Base-by-base conservation (phyloP, 192 early-diverging fungal genomes). In the Radiomyces spectabilis region DNA sequence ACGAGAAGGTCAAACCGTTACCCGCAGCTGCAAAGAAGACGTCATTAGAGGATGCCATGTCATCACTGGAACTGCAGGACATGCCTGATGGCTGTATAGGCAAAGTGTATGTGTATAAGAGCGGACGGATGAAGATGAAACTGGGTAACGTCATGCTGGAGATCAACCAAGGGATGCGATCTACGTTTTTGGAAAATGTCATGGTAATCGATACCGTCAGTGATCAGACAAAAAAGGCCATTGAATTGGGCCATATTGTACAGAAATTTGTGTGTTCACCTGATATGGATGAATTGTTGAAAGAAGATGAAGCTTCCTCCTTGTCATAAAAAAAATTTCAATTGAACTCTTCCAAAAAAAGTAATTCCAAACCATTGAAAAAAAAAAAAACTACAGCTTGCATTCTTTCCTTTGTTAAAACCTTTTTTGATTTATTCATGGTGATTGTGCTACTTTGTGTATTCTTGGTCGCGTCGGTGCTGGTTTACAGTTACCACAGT, bases 61-160 rank as follows among this genome's bases (percentile, higher is more conserved):
- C 6, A 12, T 21, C 46, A 5, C 18, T 55, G 0, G 48, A 51
- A 1, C 32, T 66, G 4, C n/a, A 41, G 30, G 45, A 59, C 10
- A 32, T 64, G 41, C 60, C 61, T 27, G 76, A 81, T 26, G 84
- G 84, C n/a, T 52, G 64, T 38, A 71, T 83, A 46, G 84, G 84
- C 9, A 73, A 73, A 51, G 31, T 85, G 46, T 30, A 83, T 7
- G 63, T 85, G 0, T 83, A 79, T 55, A 79, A 81, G 68, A 78
- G 74, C 31, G 84, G 82, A 5, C 81, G 81, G 54, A 78, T 84
- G 63, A 81, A 81, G 66, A 53, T 85, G 52, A 67, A 74, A 45
- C 47, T 85, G 37, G 84, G 82, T n/a, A 65, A 74, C 30, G 60
- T 85, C n/a, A 34, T 76, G 2, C 63, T 84, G 55, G 84, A 85